Percentiles rank a stretch among this genome's conserved stretches.
Conservation (phyloP, 1,139 yeast species). For the Arxiozyma bovina region DNA sequence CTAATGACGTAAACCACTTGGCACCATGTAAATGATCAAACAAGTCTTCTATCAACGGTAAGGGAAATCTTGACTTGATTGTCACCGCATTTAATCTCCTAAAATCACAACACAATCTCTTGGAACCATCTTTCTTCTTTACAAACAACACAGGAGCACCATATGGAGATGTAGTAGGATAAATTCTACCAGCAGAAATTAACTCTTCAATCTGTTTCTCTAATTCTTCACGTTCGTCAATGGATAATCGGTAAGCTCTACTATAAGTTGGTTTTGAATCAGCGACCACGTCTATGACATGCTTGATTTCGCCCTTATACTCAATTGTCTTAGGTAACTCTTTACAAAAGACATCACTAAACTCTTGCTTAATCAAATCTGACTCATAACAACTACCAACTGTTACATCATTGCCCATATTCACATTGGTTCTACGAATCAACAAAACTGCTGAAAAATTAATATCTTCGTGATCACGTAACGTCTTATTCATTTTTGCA, state of each 20-base stretch:
- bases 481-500: no score
- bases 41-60: constrained; percentile 18
- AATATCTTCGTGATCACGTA: no score
- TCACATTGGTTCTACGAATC: no score
- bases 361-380: no score
- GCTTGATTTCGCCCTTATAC: background rate
- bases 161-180: background rate
- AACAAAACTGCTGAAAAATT: no score
- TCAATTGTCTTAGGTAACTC: background rate
- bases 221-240: background rate
- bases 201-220: background rate
- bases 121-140: constrained; percentile 19
- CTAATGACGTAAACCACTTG: constrained; percentile 1
- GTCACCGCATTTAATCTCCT: constrained; percentile 18
- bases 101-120: constrained; percentile 20
- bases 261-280: background rate
- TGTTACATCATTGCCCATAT: no score
- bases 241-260: background rate
- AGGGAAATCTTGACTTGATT: constrained; percentile 15
- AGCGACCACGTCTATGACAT: background rate
- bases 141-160: constrained; percentile 10
- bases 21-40: constrained; percentile 6
- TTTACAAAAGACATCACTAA: no score
- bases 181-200: background rate
- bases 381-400: no score